A percentile compares a stretch with the other conserved stretches of the same genome.
Conservation (phyloP, 305 asterid species). For the Fraxinus sp. region DNA sequence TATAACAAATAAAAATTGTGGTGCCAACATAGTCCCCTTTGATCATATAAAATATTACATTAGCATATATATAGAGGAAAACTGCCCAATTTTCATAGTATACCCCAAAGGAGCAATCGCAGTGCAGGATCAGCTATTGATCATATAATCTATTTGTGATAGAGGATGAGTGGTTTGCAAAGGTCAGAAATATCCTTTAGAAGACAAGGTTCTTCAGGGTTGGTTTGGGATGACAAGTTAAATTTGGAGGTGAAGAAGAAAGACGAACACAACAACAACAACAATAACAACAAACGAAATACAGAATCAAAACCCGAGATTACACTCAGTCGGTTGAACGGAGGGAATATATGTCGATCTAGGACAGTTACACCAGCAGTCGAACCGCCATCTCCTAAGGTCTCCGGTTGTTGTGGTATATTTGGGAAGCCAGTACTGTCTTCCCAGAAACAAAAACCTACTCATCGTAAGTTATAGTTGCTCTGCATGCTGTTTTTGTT, state of each 20-base stretch:
- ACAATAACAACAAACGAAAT: no score
- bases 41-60: not conserved
- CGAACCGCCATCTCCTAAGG: slow-evolving; percentile 60
- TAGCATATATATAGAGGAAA: not conserved
- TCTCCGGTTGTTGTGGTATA: slow-evolving; percentile 47
- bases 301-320: not conserved
- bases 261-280: not conserved
- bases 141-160: not conserved
- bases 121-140: not conserved
- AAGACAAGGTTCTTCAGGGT: slow-evolving; percentile 59
- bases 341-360: slow-evolving; percentile 13
- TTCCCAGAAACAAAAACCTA: slow-evolving; percentile 26
- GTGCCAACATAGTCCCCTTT: no score
- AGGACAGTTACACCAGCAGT: slow-evolving; percentile 23
- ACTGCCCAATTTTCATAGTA: not conserved
- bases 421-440: slow-evolving; percentile 35
- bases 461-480: slow-evolving; percentile 27
- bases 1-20: no score
- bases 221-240: slow-evolving; percentile 53
- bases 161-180: slow-evolving; percentile 35
- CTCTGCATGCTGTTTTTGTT: not conserved
- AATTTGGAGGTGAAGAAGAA: slow-evolving; percentile 41
- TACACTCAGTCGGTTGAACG: slow-evolving; percentile 5
- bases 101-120: not conserved
- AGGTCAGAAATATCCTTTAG: slow-evolving; percentile 53